Base-by-base conservation (phyloP, 768 basidiomycete species). In the Hygrophoropsis aurantiaca region DNA sequence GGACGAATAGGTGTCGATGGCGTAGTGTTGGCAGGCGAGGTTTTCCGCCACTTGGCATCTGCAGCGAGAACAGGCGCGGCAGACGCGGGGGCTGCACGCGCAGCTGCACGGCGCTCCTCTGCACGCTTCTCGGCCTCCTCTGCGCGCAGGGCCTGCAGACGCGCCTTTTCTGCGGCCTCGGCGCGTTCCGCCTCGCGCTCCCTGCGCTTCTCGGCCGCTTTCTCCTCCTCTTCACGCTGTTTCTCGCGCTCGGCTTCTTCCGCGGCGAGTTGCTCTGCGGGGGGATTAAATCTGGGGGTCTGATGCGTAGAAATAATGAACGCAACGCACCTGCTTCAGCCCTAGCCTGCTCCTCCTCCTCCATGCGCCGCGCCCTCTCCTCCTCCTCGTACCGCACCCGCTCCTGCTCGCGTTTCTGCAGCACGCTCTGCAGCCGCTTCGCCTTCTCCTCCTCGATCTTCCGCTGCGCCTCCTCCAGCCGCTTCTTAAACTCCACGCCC, bases 401-500 rank as follows among this genome's bases (percentile, higher is more conserved):
- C 66, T 87, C 77, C 61, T 81, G 85, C 58, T 80, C 84, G 53
- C 82, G 70, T 49, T 73, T 71, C 53, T 82, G 79, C 23, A 85
- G 49, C 35, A 90, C 67, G 11, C 70, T 68, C 50, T 74, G 74
- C 50, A 74, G 74, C 54, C 85, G 74, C 74, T 84, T 86, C 39
- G 77, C 76, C 75, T 93, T 94, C 73, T 94, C 93, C 60, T 89
- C 84, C 50, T 82, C 84, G 44, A 93, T 82, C 76, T 85, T 92
- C 65, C 68, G 73, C 54, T 68, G 57, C 2, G 92, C 87, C 20
- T 65, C 68, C 37, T 75, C 80, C 53, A 75, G 65, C 58, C 72
- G 80, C 65, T 74, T 74, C 41, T 78, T 71, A 58, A 82, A 89
- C 62, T 91, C 89, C 26, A 80, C 80, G 9, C 71, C 72, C 40